Percentiles rank a stretch among this genome's conserved stretches.
Conservation (phyloP, 768 basidiomycete genomes). For the Dentipellis sp. region DNA sequence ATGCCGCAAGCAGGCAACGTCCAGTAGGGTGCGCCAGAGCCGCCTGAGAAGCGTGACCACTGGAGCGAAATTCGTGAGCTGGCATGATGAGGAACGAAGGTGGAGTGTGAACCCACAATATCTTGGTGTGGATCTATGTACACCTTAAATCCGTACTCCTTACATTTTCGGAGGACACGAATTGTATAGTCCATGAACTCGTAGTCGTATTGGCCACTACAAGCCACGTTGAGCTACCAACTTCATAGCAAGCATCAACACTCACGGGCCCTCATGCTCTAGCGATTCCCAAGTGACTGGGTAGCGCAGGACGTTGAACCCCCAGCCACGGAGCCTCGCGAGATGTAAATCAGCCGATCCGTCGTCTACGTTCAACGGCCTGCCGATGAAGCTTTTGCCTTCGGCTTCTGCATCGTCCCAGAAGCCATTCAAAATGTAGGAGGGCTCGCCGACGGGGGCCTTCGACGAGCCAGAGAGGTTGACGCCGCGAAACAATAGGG, state of each 20-base stretch:
- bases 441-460: conserved; percentile 64
- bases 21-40: conserved; percentile 94
- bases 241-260: conserved; percentile 14
- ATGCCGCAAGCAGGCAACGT: conserved; percentile 86
- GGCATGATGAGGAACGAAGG: conserved; percentile 1
- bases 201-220: conserved; percentile 80
- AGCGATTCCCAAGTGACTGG: conserved; percentile 92
- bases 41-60: conserved; percentile 95
- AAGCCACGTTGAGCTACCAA: not conserved
- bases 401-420: conserved; percentile 74
- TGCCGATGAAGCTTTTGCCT: conserved; percentile 60
- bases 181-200: conserved; percentile 92
- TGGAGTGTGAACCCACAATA: conserved; percentile 44
- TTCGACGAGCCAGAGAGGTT: conserved; percentile 90
- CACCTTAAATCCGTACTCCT: conserved; percentile 83
- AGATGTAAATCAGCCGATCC: conserved; percentile 82
- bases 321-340: conserved; percentile 82
- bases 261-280: conserved; percentile 94
- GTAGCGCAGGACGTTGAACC: conserved; percentile 80
- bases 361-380: conserved; percentile 80
- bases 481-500: conserved; percentile 83
- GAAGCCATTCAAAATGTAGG: conserved; percentile 61
- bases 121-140: conserved; percentile 98
- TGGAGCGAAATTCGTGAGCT: conserved; percentile 18
- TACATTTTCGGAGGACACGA: conserved; percentile 80